Evolutionary conservation across 2,329 filamentous ascomycete species (phyloP), one percentile per base, ranked within the genome.

Genomic region (Neofusicoccum sp.): DNA sequence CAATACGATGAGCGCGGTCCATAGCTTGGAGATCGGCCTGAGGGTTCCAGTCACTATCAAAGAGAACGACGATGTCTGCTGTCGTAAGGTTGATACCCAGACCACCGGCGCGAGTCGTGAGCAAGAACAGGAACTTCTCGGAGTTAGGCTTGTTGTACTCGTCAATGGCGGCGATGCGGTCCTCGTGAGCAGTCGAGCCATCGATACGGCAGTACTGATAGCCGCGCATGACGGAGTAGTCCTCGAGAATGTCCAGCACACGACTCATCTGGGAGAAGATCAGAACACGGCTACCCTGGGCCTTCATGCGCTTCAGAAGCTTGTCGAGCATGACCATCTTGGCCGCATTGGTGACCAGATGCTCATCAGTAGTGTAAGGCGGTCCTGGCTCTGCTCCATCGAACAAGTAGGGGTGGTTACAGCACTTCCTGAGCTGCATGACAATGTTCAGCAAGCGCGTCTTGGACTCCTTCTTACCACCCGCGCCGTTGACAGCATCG

Each of bases 211-310:
- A 98, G 78, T 99, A 99, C 65, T 96, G 89, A 78, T 90, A 97
- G 33, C 91, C 88, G 61, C 93, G 86, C 82, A 99, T 96, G 45
- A 98, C 92, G 65, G 93, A 98, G 76, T 99, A 99, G 74, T 99
- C 95, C 73, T 99, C 95, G 14, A 99, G 83, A 58, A 99, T 99
- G 71, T 99, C 95, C 43, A 99, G 80, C 40, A 97, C 83, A 84
- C 95, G 91, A 70, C 93, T 97, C 95, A 99, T 99, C 72, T 99
- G 95, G 0, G 95, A 99, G 79, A 99, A 99, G 68, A 99, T 98
- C 60, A 99, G 84, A n/a, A 99, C 92, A 65, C 95, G 86, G 71
- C 93, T 98, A 43, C 92, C 95, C 72, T 96, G 89, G 48, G 84
- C 85, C 75, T 93, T 84, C 79, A 99, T 86, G 48, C 93, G 86